A percentile compares a stretch with the other conserved stretches of the same genome.
These are phyloP conservation scores for Gonium pectorale DNA, from an alignment of 139 green algal genomes.

Conservation along the genomic window DNA sequence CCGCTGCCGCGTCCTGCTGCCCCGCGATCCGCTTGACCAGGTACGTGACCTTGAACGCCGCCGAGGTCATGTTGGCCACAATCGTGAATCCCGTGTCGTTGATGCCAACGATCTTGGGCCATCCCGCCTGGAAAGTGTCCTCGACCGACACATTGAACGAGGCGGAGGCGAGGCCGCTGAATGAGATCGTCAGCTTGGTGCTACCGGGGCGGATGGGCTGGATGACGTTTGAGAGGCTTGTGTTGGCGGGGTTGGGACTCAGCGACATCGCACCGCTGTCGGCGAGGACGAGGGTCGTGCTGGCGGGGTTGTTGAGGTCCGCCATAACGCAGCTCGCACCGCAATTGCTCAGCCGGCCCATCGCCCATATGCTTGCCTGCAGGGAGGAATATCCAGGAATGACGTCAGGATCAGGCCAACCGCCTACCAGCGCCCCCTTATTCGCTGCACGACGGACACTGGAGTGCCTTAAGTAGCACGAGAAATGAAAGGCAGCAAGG, in stretches of 20 bases:
- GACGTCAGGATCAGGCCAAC: no score
- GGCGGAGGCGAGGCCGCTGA: background rate
- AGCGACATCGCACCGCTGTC: slow-evolving; percentile 30
- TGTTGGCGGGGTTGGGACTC: slow-evolving; percentile 29
- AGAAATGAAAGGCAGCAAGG: no score
- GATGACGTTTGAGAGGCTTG: slow-evolving; percentile 31
- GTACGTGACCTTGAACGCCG: slow-evolving; percentile 35
- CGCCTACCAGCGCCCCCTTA: no score
- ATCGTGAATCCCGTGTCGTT: slow-evolving; percentile 22
- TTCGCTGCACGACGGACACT: no score
- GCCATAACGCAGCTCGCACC: slow-evolving; percentile 44
- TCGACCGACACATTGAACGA: slow-evolving; percentile 41
- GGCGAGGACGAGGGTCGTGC: slow-evolving; percentile 3
- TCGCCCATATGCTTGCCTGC: slow-evolving; percentile 54
- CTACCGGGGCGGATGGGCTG: slow-evolving; percentile 28
- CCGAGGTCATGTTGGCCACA: slow-evolving; percentile 52
- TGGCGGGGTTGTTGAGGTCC: slow-evolving; percentile 41
- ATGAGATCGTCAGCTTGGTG: slow-evolving; percentile 32
- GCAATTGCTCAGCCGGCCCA: slow-evolving; percentile 60
- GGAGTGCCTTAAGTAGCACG: no score
- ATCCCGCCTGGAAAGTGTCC: slow-evolving; percentile 54
- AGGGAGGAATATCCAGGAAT: no score
- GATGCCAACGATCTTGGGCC: slow-evolving; percentile 39
- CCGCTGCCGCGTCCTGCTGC: background rate
- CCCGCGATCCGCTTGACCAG: background rate